Evolutionary conservation across 805 yeast genomes (phyloP), one percentile per base, ranked within the genome.

Genomic region (Cyberlindnera veronae): DNA sequence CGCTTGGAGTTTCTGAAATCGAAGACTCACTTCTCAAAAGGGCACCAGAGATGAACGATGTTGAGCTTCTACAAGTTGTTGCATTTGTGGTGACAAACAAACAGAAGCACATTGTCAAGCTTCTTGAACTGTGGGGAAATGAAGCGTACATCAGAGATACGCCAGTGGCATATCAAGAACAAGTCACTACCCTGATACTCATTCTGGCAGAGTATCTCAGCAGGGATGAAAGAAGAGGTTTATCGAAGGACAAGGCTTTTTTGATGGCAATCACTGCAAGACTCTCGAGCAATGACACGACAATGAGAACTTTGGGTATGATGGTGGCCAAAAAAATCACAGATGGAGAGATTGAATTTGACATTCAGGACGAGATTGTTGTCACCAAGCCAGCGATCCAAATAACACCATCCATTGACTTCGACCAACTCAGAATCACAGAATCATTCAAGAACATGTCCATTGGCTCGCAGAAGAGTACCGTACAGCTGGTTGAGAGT

Each of bases 271-370:
- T 84, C n/a, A 72, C 84, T 0, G 61, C 67, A 36, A 64, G 81
- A 27, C 63, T 84, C n/a, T 69, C 68, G 19, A 73, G 83, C 0
- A 67, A 68, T 32, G 67, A 77, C 2, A 51, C 57, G 2, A 55
- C 52, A n/a, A 60, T 71, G 2, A 69, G 85, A 40, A 53, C 66
- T 12, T 57, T 80, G 23, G 89, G 81, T 0, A 75, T 82, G 57
- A 52, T 72, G 13, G 56, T 82, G 6, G 86, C 85, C 1, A 82
- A 81, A 50, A 53, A 57, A 13, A 54, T 76, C 1, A 58, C 58
- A 0, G 53, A 56, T 15, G 48, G 55, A 17, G 50, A 51, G 44
- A 47, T 45, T 46, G 51, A 57, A 5, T 51, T 67, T 41, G 58
- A 63, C 5, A 55, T 60, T 2, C 54, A 61, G 4, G 58, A 60